Conservation (phyloP, 257 asterid species). For the Coffea eugenioides region DNA sequence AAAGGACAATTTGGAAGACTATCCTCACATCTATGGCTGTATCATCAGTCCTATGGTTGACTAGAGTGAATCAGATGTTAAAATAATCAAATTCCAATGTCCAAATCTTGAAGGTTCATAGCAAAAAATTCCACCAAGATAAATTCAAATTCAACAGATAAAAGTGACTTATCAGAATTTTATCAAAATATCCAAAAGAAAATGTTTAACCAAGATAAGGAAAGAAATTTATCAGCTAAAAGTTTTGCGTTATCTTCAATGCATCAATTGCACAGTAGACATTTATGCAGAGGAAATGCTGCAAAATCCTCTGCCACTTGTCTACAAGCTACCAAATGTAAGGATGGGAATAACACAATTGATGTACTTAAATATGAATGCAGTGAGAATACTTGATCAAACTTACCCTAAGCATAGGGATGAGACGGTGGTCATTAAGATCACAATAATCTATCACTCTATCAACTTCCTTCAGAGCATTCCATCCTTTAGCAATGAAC, state of each 20-base stretch:
- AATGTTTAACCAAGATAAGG: neutral
- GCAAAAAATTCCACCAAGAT: neutral
- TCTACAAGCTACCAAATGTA: neutral
- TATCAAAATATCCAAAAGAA: neutral
- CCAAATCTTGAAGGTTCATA: neutral
- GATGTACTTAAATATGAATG: neutral
- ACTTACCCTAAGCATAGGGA: conserved; percentile 69
- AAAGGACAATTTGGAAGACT: neutral
- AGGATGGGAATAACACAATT: neutral
- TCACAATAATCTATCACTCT: conserved; percentile 88
- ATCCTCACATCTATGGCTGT: neutral
- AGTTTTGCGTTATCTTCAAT: neutral
- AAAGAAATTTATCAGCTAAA: neutral
- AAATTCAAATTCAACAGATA: neutral
- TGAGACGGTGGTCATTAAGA: conserved; percentile 72
- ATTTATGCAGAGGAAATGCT: neutral
- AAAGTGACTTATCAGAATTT: neutral
- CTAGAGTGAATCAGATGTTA: conserved; percentile 1
- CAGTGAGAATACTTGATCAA: conserved; percentile 6
- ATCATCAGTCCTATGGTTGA: neutral
- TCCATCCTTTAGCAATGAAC: conserved; percentile 83
- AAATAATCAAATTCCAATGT: neutral
- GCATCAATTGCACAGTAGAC: neutral
- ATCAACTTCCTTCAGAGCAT: conserved; percentile 86
- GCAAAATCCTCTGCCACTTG: neutral